Conservation (phyloP, 2,329 filamentous ascomycete genomes). For the Lithohypha guttulata region DNA sequence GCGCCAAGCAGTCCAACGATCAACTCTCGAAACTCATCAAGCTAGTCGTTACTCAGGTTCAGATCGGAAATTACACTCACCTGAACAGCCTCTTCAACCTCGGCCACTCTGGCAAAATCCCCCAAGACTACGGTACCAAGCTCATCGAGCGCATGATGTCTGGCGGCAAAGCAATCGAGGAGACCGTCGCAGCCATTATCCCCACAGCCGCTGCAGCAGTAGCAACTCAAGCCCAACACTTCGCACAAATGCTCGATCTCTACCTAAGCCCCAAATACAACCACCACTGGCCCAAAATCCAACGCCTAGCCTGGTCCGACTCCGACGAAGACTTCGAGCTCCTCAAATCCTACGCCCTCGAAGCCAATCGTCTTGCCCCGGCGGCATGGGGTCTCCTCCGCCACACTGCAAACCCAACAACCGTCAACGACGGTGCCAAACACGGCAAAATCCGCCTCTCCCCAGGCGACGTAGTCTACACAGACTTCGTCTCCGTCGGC, state of each 20-base stretch:
- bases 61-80: slow-evolving; percentile 31
- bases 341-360: slow-evolving; percentile 22
- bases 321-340: slow-evolving; percentile 20
- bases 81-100: slow-evolving; percentile 21
- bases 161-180: slow-evolving; percentile 35
- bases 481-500: slow-evolving; percentile 25
- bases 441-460: slow-evolving; percentile 12
- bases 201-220: slow-evolving; percentile 48
- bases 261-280: slow-evolving; percentile 38
- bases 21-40: slow-evolving; percentile 19
- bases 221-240: slow-evolving; percentile 47
- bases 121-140: slow-evolving; percentile 45
- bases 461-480: slow-evolving; percentile 19
- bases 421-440: slow-evolving; percentile 17
- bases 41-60: slow-evolving; percentile 17
- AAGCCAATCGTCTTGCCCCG: slow-evolving; percentile 20
- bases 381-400: slow-evolving; percentile 21
- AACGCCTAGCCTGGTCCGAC: slow-evolving; percentile 20
- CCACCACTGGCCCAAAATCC: slow-evolving; percentile 22
- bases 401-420: slow-evolving; percentile 14
- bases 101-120: slow-evolving; percentile 21
- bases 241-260: slow-evolving; percentile 47
- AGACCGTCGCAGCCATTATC: slow-evolving; percentile 47
- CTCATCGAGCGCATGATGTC: slow-evolving; percentile 45
- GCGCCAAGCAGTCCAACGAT: slow-evolving; percentile 17